A percentile compares a stretch with the other conserved stretches of the same genome.
Conservation (phyloP, 1,284 basidiomycete genomes). For the Pterulicium gracile region DNA sequence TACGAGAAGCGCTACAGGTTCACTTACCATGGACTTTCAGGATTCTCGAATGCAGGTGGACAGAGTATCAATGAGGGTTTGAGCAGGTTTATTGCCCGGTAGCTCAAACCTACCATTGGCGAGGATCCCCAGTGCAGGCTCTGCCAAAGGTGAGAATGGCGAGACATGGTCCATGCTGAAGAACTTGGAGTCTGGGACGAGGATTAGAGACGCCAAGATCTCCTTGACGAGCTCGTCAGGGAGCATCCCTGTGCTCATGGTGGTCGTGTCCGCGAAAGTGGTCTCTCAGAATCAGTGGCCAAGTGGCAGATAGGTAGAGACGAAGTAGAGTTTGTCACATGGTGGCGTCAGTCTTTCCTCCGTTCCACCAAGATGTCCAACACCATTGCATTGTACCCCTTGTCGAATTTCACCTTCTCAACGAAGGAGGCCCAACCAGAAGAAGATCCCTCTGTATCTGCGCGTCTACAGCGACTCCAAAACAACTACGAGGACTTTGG, state of each 20-base stretch:
- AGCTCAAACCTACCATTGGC: too few species aligned
- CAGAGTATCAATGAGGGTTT: too few species aligned
- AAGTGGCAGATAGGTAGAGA: too few species aligned
- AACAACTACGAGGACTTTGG: constrained; percentile 97
- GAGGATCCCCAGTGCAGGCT: not conserved
- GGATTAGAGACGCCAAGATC: not conserved
- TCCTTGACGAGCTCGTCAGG: not conserved
- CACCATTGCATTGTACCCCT: constrained; percentile 66
- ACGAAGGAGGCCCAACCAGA: constrained; percentile 93
- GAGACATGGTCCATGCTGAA: not conserved
- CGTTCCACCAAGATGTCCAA: constrained; percentile 45
- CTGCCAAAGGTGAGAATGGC: too few species aligned
- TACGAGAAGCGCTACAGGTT: too few species aligned
- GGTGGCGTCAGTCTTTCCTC: not conserved
- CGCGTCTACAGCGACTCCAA: constrained; percentile 80
- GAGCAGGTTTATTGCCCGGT: too few species aligned
- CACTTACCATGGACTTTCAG: too few species aligned
- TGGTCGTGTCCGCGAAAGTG: too few species aligned
- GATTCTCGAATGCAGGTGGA: too few species aligned
- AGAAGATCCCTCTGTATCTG: constrained; percentile 90
- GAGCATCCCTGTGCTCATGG: too few species aligned
- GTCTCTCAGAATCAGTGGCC: too few species aligned
- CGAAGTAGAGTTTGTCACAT: not conserved
- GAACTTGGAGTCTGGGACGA: not conserved
- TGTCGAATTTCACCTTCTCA: constrained; percentile 72